A percentile compares a stretch with the other conserved stretches of the same genome.
Conservation (phyloP, 1,284 basidiomycete species). For the Ganoderma lingzhi region DNA sequence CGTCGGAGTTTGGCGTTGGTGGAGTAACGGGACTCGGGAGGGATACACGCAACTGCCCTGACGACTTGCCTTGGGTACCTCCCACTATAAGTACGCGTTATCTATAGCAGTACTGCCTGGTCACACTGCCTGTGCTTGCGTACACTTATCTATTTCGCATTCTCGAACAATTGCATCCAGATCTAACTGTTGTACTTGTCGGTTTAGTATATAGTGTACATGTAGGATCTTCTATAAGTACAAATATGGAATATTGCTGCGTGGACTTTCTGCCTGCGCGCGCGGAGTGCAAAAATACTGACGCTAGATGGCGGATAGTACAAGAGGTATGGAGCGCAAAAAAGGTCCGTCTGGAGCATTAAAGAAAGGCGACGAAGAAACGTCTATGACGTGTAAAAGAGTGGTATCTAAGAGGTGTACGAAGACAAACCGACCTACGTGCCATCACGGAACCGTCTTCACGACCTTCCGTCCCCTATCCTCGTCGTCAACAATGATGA, state of each 20-base stretch:
- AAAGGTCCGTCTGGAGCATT: neutral
- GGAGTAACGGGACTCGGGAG: slow-evolving; percentile 24
- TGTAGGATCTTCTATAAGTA: slow-evolving; percentile 1
- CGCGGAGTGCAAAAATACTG: neutral
- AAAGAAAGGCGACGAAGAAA: neutral
- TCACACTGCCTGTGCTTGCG: neutral
- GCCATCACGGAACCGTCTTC: slow-evolving; percentile 17
- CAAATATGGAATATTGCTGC: neutral
- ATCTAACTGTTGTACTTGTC: slow-evolving; percentile 6
- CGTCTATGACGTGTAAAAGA: neutral
- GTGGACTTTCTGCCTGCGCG: neutral
- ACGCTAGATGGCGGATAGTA: neutral
- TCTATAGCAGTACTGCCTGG: neutral
- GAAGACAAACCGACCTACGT: neutral
- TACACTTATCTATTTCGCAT: neutral
- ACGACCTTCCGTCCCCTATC: slow-evolving; percentile 26
- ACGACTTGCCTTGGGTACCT: neutral
- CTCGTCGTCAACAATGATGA: slow-evolving; percentile 34
- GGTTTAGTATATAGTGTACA: neutral
- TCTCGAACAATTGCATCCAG: neutral
- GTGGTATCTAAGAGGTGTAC: neutral
- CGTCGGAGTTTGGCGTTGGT: slow-evolving; percentile 46
- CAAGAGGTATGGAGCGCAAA: neutral
- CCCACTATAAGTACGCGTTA: too few relatives aligned
- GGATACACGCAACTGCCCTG: slow-evolving; percentile 6